Evolutionary conservation across 2,329 filamentous ascomycete species (phyloP).

Genomic region (Bipolaris bicolor): DNA sequence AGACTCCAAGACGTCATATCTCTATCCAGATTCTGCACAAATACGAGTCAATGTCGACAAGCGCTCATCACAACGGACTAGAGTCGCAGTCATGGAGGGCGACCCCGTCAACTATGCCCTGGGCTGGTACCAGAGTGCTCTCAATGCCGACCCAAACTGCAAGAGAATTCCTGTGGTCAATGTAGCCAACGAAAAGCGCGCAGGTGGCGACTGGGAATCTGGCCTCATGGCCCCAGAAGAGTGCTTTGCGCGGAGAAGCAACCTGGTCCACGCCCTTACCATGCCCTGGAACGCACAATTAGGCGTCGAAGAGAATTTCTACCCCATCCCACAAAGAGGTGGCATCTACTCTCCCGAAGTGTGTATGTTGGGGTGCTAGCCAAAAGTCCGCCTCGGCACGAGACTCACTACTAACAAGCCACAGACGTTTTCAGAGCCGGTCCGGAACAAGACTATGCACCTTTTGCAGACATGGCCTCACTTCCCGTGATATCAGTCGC

Average conservation of each 20-base stretch:
- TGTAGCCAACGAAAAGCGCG: slow-evolving; percentile 75
- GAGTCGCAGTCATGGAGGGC: slow-evolving; percentile 54
- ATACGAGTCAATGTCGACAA: slow-evolving; percentile 54
- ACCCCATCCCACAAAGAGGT: slow-evolving; percentile 73
- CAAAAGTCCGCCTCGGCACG: neutral
- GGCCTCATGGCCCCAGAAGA: slow-evolving; percentile 70
- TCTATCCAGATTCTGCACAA: slow-evolving; percentile 55
- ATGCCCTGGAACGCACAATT: slow-evolving; percentile 59
- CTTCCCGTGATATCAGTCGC: slow-evolving; percentile 77
- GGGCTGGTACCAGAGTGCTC: slow-evolving; percentile 58
- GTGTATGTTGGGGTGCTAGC: slow-evolving; percentile 52
- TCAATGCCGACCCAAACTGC: slow-evolving; percentile 35
- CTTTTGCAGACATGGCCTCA: slow-evolving; percentile 56
- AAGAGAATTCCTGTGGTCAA: slow-evolving; percentile 69
- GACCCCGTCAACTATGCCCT: slow-evolving; percentile 61
- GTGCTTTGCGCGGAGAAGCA: slow-evolving; percentile 75
- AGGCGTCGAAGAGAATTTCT: slow-evolving; percentile 58
- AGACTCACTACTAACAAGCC: slow-evolving; percentile 3
- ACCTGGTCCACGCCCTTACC: slow-evolving; percentile 70
- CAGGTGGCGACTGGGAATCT: slow-evolving; percentile 81
- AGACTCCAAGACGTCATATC: slow-evolving; percentile 64
- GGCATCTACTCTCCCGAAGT: slow-evolving; percentile 74
- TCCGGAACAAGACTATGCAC: slow-evolving; percentile 57
- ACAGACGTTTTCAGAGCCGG: slow-evolving; percentile 72
- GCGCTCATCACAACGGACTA: slow-evolving; percentile 51